Percentiles rank a stretch among this genome's conserved stretches.
Evolutionary conservation across 805 yeast species (phyloP).

Genomic region (Vanderwaltozyma polyspora): DNA sequence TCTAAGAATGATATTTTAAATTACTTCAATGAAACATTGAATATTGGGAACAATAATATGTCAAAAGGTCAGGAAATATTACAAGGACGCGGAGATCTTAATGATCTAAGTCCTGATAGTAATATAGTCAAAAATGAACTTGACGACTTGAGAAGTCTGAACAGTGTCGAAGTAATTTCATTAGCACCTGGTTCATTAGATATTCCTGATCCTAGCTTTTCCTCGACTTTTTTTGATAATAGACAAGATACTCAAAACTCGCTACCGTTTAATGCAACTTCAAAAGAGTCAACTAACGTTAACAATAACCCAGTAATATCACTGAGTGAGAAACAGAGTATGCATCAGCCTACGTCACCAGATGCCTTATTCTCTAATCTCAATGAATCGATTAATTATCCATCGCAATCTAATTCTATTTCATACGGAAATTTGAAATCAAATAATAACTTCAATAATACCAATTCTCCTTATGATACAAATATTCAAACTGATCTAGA

Average conservation of each 20-base stretch:
- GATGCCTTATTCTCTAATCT: no score
- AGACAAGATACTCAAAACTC: no score
- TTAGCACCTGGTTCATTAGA: slow-evolving; percentile 33
- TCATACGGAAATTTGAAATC: no score
- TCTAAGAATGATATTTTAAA: slow-evolving; percentile 5
- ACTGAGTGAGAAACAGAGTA: no score
- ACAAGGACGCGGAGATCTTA: neutral
- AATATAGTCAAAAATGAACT: slow-evolving; percentile 6
- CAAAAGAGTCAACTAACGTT: no score
- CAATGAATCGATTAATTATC: no score
- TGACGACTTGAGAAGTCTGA: slow-evolving; percentile 12
- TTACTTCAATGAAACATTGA: neutral
- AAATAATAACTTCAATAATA: neutral
- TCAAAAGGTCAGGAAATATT: slow-evolving; percentile 3
- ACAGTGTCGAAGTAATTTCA: slow-evolving; percentile 31
- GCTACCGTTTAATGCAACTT: no score
- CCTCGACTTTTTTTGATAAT: neutral
- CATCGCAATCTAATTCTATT: no score
- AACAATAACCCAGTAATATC: no score
- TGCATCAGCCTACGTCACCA: no score
- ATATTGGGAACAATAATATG: neutral
- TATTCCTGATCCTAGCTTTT: slow-evolving; percentile 15
- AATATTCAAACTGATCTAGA: slow-evolving; percentile 1
- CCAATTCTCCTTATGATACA: neutral
- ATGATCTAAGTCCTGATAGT: neutral